Evolutionary conservation across 352 stramenopile genomes (phyloP), one percentile per base, ranked within the genome.

Genomic region (Blastocystis sp.): DNA sequence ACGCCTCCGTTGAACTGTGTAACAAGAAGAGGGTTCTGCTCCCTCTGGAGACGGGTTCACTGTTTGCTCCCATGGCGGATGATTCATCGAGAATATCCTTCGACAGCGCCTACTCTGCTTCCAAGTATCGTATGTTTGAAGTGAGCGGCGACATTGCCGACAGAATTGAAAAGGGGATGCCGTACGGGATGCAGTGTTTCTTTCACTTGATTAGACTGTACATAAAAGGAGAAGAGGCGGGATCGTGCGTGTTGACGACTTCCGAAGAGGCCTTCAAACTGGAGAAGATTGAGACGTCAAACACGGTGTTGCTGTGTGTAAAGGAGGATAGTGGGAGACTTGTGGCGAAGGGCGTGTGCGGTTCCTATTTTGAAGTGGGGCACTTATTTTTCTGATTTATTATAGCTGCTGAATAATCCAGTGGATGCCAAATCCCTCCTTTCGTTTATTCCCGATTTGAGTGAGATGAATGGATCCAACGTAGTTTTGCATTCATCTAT

Each of bases 271-370:
- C 74, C 23, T 84, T 67, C 60, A 41, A 28, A 59, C 9, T 84
- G 38, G 74, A 84, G 74, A 84, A 84, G 34, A 84, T 84, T 19
- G 74, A 84, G 28, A 84, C 74, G 66, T 84, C 74, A 23, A 84
- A 84, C n/a, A 84, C 74, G 4, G 53, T 84, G 7, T 40, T 84
- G 11, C 48, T 84, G 9, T 84, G 52, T 28, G 2, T 11, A 9
- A 40, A 43, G 45, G 19, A 48, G 17, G 43, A 52, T 52, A 2
- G 52, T 38, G 23, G 45, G n/a, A 19, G 10, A 2, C 34, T 61
- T 43, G 45, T 10, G 7, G 56, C 66, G 5, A 23, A 70, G 34
- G 74, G 74, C 21, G n/a, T 28, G 53, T 62, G 21, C 45, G 34
- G 56, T 2, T 40, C 38, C n/a, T 67, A 67, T 67, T 48, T 84